phyloP scores from a whole-genome alignment of 805 yeast genomes.

The Clavispora fructus region DNA sequence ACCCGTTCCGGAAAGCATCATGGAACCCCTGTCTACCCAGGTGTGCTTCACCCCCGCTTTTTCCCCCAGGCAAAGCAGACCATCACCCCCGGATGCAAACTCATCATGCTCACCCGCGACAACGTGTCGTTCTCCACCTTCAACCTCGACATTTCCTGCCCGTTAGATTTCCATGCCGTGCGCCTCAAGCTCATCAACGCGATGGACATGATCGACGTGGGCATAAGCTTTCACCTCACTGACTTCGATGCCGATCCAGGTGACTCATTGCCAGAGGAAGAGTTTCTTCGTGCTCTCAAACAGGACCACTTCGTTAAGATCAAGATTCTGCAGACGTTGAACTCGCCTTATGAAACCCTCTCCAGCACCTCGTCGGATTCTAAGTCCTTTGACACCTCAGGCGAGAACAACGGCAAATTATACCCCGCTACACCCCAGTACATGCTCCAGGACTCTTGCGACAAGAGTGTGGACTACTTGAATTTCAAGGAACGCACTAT shows the following conservation, averaged over 20 bases:
- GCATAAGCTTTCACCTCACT: slow-evolving; percentile 52
- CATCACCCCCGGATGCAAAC: slow-evolving; percentile 12
- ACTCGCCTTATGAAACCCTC: slow-evolving; percentile 30
- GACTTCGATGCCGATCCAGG: slow-evolving; percentile 64
- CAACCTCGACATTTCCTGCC: slow-evolving; percentile 19
- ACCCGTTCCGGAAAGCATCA: too few species aligned
- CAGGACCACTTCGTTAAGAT: slow-evolving; percentile 30
- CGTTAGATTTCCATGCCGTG: slow-evolving; percentile 20
- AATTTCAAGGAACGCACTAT: slow-evolving; percentile 44
- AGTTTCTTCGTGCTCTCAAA: slow-evolving; percentile 33
- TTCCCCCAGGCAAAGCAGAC: slow-evolving; percentile 5
- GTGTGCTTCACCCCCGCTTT: not conserved
- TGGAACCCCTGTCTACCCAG: not conserved
- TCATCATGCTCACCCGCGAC: slow-evolving; percentile 61
- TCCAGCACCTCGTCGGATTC: slow-evolving; percentile 52
- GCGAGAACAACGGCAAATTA: slow-evolving; percentile 33
- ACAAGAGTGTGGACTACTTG: slow-evolving; percentile 46
- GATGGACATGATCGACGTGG: slow-evolving; percentile 31
- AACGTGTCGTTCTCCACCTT: slow-evolving; percentile 51
- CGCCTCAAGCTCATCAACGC: slow-evolving; percentile 36
- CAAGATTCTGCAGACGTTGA: slow-evolving; percentile 27
- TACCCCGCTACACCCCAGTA: slow-evolving; percentile 71
- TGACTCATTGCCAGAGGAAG: slow-evolving; percentile 46
- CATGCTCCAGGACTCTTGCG: slow-evolving; percentile 42
- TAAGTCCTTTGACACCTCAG: slow-evolving; percentile 45